A percentile compares a stretch with the other conserved stretches of the same genome.
phyloP scores from a whole-genome alignment of 345 rosid genomes.

The Rhodomyrtus tomentosa region DNA sequence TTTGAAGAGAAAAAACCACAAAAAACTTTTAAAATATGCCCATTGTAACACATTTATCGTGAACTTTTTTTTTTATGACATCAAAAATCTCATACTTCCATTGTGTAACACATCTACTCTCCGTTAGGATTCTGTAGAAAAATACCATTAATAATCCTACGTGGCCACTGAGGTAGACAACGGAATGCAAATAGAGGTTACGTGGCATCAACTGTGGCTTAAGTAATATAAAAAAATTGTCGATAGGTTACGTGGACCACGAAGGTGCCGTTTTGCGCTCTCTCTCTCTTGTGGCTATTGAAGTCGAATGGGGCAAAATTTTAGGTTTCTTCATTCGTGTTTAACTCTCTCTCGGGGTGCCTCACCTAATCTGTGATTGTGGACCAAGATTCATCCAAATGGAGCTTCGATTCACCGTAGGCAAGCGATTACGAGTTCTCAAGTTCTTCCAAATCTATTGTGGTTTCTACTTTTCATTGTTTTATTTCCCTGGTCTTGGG shows the following conservation, averaged over 20 bases:
- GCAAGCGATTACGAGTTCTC: neutral
- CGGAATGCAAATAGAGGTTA: neutral
- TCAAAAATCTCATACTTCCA: neutral
- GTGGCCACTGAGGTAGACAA: neutral
- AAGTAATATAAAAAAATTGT: neutral
- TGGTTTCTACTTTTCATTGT: neutral
- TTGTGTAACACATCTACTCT: no score
- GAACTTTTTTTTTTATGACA: no score
- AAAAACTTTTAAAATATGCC: neutral
- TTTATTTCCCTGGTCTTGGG: no score
- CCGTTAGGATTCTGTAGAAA: neutral
- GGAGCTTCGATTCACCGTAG: neutral
- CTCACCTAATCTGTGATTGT: neutral
- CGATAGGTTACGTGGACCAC: no score
- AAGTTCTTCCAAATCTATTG: neutral
- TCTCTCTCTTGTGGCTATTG: no score
- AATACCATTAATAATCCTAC: neutral
- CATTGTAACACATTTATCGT: fast-evolving
- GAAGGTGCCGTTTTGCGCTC: no score
- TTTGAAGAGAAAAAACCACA: no score
- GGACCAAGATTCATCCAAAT: neutral
- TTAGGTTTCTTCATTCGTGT: no score
- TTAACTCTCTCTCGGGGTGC: no score
- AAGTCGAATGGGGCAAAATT: no score
- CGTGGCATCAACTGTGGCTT: neutral